A percentile compares a stretch with the other conserved stretches of the same genome.
These are phyloP conservation scores for Cystobasidiopsis lactophilus DNA, from an alignment of 768 basidiomycete genomes.

Conservation along the genomic window DNA sequence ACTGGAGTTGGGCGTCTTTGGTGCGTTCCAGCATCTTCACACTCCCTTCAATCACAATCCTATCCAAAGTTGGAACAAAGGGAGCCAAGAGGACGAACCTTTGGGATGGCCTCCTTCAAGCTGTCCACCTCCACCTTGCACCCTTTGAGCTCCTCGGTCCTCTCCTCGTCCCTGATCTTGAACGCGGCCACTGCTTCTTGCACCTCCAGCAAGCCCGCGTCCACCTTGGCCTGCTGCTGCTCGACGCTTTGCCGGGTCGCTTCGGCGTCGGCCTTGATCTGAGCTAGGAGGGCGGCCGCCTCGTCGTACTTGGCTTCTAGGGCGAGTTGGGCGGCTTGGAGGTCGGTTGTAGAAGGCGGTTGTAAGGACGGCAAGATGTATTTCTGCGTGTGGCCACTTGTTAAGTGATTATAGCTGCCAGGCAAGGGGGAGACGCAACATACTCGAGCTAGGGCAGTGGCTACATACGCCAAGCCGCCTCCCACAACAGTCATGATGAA, in stretches of 20 bases:
- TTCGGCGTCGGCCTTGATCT: constrained; percentile 54
- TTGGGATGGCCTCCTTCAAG: constrained; percentile 77
- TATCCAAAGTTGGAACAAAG: no score
- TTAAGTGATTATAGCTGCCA: background rate
- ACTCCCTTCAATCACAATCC: background rate
- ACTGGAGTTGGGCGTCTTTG: constrained; percentile 60
- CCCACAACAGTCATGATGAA: constrained; percentile 93
- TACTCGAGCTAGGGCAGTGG: constrained; percentile 56
- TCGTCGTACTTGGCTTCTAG: constrained; percentile 75
- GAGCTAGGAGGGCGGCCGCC: constrained; percentile 54
- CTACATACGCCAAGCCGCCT: constrained; percentile 60
- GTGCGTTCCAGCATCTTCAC: constrained; percentile 85
- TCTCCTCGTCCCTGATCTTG: constrained; percentile 51
- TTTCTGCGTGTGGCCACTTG: constrained; percentile 40
- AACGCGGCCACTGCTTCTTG: constrained; percentile 49
- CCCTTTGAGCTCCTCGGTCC: constrained; percentile 71
- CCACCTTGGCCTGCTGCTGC: constrained; percentile 49
- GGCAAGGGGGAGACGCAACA: constrained; percentile 12
- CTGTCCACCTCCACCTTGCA: constrained; percentile 75
- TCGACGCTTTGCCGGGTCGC: constrained; percentile 52
- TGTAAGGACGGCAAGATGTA: constrained; percentile 72
- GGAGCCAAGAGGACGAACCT: constrained; percentile 33
- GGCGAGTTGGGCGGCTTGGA: constrained; percentile 66
- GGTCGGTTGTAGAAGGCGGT: constrained; percentile 68
- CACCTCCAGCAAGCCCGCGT: constrained; percentile 49